phyloP scores from a whole-genome alignment of 345 rosid species.

The Fremontodendron californicum region DNA sequence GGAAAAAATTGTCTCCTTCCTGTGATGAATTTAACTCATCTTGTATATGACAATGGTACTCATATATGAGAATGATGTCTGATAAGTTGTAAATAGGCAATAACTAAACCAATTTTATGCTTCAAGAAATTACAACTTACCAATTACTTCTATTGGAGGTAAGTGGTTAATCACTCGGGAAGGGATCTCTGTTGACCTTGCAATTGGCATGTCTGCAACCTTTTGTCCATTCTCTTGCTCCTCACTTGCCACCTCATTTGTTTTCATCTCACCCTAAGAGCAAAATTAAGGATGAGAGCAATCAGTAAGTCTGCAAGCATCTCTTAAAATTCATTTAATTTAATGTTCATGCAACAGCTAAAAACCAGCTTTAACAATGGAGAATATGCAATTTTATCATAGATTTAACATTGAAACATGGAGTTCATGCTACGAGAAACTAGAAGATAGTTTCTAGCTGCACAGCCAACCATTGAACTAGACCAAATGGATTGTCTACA shows the following conservation, averaged over 20 bases:
- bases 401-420: background rate
- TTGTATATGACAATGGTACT: background rate
- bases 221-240: slow-evolving; percentile 49
- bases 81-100: background rate
- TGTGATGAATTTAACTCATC: background rate
- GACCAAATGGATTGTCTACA: background rate
- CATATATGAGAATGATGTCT: background rate
- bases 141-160: slow-evolving; percentile 51
- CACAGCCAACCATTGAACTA: background rate
- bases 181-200: slow-evolving; percentile 33
- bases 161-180: slow-evolving; percentile 41
- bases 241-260: slow-evolving; percentile 38
- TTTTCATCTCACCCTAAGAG: slow-evolving; percentile 48
- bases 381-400: background rate
- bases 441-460: background rate
- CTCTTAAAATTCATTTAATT: background rate
- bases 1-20: background rate
- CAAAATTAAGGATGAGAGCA: slow-evolving; percentile 17
- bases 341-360: background rate
- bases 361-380: background rate
- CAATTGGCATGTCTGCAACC: slow-evolving; percentile 29
- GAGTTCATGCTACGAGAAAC: slow-evolving; percentile 6
- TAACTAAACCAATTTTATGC: background rate
- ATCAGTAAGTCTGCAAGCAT: slow-evolving; percentile 8
- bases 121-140: slow-evolving; percentile 42